Conservation (phyloP, 2,329 filamentous ascomycete genomes). For the Madurella fahalii region DNA sequence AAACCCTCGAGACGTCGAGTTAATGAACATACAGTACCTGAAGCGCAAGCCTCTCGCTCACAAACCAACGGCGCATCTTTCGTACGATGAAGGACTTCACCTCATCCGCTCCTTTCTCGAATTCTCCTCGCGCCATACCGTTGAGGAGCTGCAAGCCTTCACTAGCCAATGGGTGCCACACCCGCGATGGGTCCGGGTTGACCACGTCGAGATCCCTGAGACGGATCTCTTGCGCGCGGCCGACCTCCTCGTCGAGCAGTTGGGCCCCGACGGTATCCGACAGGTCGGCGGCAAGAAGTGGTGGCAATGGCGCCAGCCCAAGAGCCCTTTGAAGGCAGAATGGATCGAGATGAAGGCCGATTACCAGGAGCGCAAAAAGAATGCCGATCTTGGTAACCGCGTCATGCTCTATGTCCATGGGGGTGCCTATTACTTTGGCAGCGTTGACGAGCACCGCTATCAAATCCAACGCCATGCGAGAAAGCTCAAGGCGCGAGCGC, state of each 20-base stretch:
- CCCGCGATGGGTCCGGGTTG: constrained; percentile 80
- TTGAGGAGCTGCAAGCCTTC: constrained; percentile 91
- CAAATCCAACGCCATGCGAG: constrained; percentile 94
- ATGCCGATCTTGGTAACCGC: constrained; percentile 57
- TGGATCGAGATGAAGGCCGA: constrained; percentile 96
- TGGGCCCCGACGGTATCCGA: constrained; percentile 71
- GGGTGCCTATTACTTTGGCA: constrained; percentile 92
- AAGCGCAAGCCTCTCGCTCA: constrained; percentile 70
- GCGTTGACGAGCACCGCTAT: constrained; percentile 94
- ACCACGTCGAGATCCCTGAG: constrained; percentile 62
- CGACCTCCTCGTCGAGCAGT: constrained; percentile 61
- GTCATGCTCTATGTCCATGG: constrained; percentile 95
- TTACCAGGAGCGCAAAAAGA: constrained; percentile 65
- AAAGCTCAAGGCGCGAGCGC: constrained; percentile 84
- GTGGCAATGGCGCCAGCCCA: constrained; percentile 82
- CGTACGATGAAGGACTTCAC: constrained; percentile 88
- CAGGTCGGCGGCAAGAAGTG: constrained; percentile 76
- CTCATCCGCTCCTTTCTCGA: constrained; percentile 81
- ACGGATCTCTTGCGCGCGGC: constrained; percentile 65
- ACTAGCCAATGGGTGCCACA: constrained; percentile 88
- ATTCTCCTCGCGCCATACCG: constrained; percentile 81
- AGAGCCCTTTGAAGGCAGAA: constrained; percentile 68
- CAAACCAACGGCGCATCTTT: constrained; percentile 84
- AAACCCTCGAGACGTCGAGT: background rate
- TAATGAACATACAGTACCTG: constrained; percentile 58